These are phyloP conservation scores for Macrocybe gigantea DNA, from an alignment of 768 basidiomycete genomes.

Conservation along the genomic window DNA sequence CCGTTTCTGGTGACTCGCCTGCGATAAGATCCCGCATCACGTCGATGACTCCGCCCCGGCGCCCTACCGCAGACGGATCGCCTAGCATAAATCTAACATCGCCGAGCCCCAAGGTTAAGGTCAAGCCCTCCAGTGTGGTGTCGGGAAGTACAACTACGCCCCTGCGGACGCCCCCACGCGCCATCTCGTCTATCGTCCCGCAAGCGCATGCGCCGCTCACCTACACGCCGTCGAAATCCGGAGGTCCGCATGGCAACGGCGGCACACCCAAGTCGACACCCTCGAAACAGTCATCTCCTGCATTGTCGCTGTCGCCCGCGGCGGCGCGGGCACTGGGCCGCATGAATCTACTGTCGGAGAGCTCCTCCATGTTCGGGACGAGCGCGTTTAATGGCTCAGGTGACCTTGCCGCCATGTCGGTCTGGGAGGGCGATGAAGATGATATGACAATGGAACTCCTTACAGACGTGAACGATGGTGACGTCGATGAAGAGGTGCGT, in stretches of 20 bases:
- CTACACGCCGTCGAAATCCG: constrained; percentile 5
- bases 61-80: constrained; percentile 16
- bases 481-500: constrained; percentile 68
- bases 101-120: constrained; percentile 31
- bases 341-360: constrained; percentile 2
- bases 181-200: not conserved
- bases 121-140: constrained; percentile 7
- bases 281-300: constrained; percentile 5
- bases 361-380: constrained; percentile 12
- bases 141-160: constrained; percentile 20
- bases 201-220: constrained; percentile 2
- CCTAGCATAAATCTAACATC: constrained; percentile 34
- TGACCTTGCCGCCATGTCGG: constrained; percentile 32
- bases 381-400: constrained; percentile 24
- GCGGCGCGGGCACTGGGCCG: constrained; percentile 6
- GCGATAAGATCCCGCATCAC: constrained; percentile 29
- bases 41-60: constrained; percentile 36
- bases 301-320: constrained; percentile 7
- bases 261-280: constrained; percentile 8
- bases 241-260: not conserved
- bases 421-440: constrained; percentile 29
- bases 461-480: constrained; percentile 53
- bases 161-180: constrained; percentile 23
- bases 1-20: constrained; percentile 10
- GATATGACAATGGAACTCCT: constrained; percentile 70